Evolutionary conservation across 805 yeast genomes (phyloP).

Genomic region (Debaryomyces castellii): DNA sequence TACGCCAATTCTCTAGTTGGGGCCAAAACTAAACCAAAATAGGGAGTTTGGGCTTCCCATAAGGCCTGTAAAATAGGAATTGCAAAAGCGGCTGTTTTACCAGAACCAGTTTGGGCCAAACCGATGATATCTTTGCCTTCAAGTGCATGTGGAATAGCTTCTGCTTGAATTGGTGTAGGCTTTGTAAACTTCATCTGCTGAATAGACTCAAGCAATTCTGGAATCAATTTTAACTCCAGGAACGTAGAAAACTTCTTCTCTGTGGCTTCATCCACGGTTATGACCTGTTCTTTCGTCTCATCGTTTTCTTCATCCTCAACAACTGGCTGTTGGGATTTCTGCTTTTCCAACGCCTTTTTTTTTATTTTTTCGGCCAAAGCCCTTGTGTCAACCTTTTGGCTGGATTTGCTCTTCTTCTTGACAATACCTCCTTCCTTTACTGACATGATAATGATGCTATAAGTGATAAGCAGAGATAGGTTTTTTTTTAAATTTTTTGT

Average conservation of each 20-base stretch:
- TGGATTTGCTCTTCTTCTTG: conserved; percentile 14
- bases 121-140: conserved; percentile 93
- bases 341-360: conserved; percentile 28
- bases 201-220: conserved; percentile 79
- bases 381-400: conserved; percentile 32
- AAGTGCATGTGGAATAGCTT: conserved; percentile 87
- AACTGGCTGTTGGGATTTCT: conserved; percentile 13
- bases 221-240: conserved; percentile 61
- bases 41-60: conserved; percentile 86
- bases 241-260: conserved; percentile 41
- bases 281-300: conserved; percentile 7
- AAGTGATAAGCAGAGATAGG: background rate
- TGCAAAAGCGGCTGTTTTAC: conserved; percentile 98
- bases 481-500: background rate
- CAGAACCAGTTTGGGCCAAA: conserved; percentile 96
- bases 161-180: conserved; percentile 94
- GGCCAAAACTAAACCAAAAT: conserved; percentile 83
- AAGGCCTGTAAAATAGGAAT: conserved; percentile 88
- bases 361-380: conserved; percentile 58
- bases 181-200: conserved; percentile 67
- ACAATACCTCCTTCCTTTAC: conserved; percentile 4
- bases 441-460: conserved; percentile 3
- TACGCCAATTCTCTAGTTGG: conserved; percentile 86
- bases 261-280: conserved; percentile 13
- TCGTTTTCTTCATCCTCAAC: conserved; percentile 1